Conservation (phyloP, 257 asterid genomes). For the Ilex aquifolium region DNA sequence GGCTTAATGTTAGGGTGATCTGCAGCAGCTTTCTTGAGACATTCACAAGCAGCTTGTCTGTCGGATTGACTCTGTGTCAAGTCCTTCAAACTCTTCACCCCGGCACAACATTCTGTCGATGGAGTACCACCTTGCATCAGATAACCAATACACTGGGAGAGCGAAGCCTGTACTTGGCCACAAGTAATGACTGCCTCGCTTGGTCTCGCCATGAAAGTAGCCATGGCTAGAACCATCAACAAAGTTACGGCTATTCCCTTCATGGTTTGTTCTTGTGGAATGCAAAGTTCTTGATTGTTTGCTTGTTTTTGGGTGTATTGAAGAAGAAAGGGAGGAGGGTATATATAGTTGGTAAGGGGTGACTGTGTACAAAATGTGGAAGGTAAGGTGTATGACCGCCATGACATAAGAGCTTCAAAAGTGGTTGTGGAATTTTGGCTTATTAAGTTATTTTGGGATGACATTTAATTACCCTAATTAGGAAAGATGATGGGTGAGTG, state of each 20-base stretch:
- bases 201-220: constrained; percentile 20
- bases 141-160: constrained; percentile 39
- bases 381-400: too few relatives aligned
- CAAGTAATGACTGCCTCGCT: constrained; percentile 38
- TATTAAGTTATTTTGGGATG: too few relatives aligned
- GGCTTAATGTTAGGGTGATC: constrained; percentile 18
- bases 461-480: too few relatives aligned
- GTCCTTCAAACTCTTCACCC: constrained; percentile 23
- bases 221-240: constrained; percentile 26
- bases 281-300: neutral
- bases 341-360: too few relatives aligned
- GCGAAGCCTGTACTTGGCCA: constrained; percentile 24
- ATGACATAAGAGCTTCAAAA: too few relatives aligned
- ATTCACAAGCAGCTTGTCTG: constrained; percentile 44
- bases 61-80: constrained; percentile 29
- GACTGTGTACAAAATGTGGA: too few relatives aligned
- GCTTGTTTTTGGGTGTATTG: neutral
- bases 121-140: constrained; percentile 39
- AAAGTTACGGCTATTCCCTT: constrained; percentile 26
- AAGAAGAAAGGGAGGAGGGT: too few relatives aligned
- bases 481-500: too few relatives aligned
- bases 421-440: too few relatives aligned
- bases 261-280: constrained; percentile 12
- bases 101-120: constrained; percentile 28
- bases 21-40: constrained; percentile 47